These are phyloP conservation scores for Pterocarpus santalinus DNA, from an alignment of 306 rosid species.

Conservation along the genomic window DNA sequence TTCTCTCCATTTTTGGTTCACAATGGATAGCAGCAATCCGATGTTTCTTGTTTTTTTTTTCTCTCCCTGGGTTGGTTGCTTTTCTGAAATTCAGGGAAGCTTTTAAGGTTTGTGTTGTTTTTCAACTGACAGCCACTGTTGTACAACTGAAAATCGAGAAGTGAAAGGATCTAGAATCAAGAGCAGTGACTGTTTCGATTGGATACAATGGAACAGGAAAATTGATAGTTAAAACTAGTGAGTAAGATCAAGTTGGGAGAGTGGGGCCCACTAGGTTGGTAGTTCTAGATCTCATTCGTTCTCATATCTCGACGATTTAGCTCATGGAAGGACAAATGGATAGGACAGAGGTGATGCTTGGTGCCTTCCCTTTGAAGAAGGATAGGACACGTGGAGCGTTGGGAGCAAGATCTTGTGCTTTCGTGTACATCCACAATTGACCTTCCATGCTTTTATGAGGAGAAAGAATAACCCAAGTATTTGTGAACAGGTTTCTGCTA, in stretches of 20 bases:
- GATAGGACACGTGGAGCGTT: slow-evolving; percentile 43
- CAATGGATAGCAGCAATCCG: not conserved
- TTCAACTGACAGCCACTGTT: not conserved
- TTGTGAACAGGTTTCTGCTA: not conserved
- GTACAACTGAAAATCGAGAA: not conserved
- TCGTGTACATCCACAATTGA: slow-evolving; percentile 16
- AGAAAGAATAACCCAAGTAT: not conserved
- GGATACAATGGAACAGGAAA: not conserved
- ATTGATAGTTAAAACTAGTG: not conserved
- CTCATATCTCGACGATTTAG: not conserved
- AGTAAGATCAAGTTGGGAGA: not conserved
- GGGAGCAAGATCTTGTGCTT: slow-evolving; percentile 11
- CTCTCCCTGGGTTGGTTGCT: not conserved
- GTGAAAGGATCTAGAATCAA: not conserved
- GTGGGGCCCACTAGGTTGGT: slow-evolving; percentile 30
- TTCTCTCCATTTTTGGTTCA: not conserved
- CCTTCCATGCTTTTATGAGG: not conserved
- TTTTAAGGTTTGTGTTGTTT: not conserved
- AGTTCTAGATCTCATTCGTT: too few species aligned
- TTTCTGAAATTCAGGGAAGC: slow-evolving; percentile 1
- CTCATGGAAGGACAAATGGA: not conserved
- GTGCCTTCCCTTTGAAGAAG: not conserved
- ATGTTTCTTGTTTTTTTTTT: not conserved
- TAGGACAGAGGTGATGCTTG: not conserved
- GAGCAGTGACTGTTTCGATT: not conserved